Conservation (phyloP, 306 rosid species). For the Psophocarpus tetragonolobus region DNA sequence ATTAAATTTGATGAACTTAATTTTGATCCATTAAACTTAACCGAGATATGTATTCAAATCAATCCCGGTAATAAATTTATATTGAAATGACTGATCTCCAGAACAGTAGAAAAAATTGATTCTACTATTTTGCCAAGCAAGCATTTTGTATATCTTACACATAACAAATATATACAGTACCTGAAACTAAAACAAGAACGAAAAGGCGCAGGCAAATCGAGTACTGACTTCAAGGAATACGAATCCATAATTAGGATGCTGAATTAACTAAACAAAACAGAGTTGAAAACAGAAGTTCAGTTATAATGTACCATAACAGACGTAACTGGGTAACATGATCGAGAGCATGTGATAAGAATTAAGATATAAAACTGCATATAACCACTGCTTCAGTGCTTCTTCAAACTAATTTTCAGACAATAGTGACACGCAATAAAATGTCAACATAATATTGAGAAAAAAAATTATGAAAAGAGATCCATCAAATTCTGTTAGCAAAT, state of each 20-base stretch:
- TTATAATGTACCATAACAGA: neutral
- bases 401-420: constrained; percentile 3
- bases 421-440: neutral
- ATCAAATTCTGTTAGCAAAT: neutral
- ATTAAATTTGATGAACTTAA: neutral
- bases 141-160: neutral
- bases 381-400: neutral
- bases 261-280: constrained; percentile 13
- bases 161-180: constrained; percentile 37
- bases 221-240: constrained; percentile 75
- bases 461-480: neutral
- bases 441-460: neutral
- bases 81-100: neutral
- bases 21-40: neutral
- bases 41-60: neutral
- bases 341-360: neutral
- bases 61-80: neutral
- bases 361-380: neutral
- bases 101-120: neutral
- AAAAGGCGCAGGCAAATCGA: constrained; percentile 76
- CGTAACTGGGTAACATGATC: neutral
- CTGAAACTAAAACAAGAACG: constrained; percentile 84
- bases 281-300: constrained; percentile 18
- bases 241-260: constrained; percentile 61
- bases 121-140: neutral